Percentiles rank a stretch among this genome's conserved stretches.
Conservation (phyloP, 169 alveolate genomes). For the Cryptosporidium ubiquitum region DNA sequence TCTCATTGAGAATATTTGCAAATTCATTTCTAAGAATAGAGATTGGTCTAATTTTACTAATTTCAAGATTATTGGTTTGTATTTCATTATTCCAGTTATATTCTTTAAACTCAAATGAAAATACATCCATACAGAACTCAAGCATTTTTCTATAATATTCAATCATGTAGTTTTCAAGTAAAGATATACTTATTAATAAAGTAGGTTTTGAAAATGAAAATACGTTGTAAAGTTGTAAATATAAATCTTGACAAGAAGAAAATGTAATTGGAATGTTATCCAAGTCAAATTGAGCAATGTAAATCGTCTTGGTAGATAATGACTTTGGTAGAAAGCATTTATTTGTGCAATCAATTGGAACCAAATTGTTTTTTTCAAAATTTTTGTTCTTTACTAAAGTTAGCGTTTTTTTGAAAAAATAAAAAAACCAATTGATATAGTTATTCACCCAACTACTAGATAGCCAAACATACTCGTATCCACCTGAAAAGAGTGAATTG, state of each 20-base stretch:
- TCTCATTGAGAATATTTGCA: conserved; percentile 18
- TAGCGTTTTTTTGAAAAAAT: conserved; percentile 16
- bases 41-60: conserved; percentile 14
- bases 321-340: background rate
- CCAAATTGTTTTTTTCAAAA: background rate
- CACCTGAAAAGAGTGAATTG: conserved; percentile 28
- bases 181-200: conserved; percentile 5
- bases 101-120: conserved; percentile 20
- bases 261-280: conserved; percentile 36
- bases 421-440: conserved; percentile 36
- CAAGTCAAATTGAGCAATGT: conserved; percentile 41
- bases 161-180: conserved; percentile 50
- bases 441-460: conserved; percentile 34
- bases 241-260: conserved; percentile 43
- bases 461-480: background rate
- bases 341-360: background rate
- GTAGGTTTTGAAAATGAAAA: conserved; percentile 59
- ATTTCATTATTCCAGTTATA: background rate
- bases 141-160: conserved; percentile 64
- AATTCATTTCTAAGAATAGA: conserved; percentile 25
- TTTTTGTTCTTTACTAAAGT: conserved; percentile 14
- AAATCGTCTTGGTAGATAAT: conserved; percentile 11
- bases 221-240: conserved; percentile 1
- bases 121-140: conserved; percentile 16
- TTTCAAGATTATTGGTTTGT: background rate